phyloP scores from a whole-genome alignment of 768 basidiomycete genomes.

The Amanita inopinata region DNA sequence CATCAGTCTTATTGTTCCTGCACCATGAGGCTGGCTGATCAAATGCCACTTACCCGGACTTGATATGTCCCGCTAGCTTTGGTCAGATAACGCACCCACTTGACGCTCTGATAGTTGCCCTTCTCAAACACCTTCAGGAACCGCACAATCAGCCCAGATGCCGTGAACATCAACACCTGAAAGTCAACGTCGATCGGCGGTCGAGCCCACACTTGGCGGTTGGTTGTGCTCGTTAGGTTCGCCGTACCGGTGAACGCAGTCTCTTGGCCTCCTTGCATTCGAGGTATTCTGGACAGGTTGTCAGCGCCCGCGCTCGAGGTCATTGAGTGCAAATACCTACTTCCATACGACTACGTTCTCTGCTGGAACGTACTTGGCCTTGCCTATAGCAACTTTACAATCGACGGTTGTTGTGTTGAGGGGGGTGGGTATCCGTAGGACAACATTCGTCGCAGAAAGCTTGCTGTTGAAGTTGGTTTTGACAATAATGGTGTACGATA shows the following conservation, averaged over 20 bases:
- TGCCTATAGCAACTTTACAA: constrained; percentile 84
- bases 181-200: constrained; percentile 99
- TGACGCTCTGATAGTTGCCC: constrained; percentile 86
- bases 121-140: constrained; percentile 99
- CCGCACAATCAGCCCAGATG: constrained; percentile 90
- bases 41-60: constrained; percentile 66
- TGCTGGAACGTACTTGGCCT: constrained; percentile 94
- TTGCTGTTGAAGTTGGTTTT: constrained; percentile 88
- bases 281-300: constrained; percentile 59
- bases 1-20: too few relatives aligned
- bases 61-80: constrained; percentile 93
- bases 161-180: constrained; percentile 97
- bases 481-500: constrained; percentile 83
- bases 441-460: constrained; percentile 85
- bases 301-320: not conserved
- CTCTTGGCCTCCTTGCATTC: constrained; percentile 90
- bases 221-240: constrained; percentile 77
- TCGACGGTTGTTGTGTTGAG: constrained; percentile 89
- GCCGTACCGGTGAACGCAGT: constrained; percentile 78
- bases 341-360: constrained; percentile 99
- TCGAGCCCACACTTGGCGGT: constrained; percentile 93
- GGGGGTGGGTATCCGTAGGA: constrained; percentile 92
- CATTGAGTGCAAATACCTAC: constrained; percentile 40
- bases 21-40: too few relatives aligned
- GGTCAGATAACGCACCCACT: constrained; percentile 93